These are phyloP conservation scores for Penicillium sp. DNA, from an alignment of 2,329 filamentous ascomycete species.

Conservation along the genomic window DNA sequence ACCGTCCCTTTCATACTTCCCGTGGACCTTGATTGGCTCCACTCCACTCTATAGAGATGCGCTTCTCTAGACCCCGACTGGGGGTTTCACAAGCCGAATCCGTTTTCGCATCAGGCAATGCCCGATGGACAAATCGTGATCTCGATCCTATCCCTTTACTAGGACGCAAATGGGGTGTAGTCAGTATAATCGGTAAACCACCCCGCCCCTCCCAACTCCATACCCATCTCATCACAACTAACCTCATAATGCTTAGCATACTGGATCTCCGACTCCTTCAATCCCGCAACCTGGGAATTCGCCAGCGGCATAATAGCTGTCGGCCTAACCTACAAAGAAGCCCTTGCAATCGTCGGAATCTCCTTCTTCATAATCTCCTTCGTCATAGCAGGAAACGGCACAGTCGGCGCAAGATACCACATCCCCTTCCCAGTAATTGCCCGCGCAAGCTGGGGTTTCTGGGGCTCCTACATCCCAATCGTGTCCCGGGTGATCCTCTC, in stretches of 20 bases:
- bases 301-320: conserved; percentile 43
- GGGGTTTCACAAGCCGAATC: conserved; percentile 48
- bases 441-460: conserved; percentile 58
- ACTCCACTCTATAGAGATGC: conserved; percentile 16
- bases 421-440: conserved; percentile 58
- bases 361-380: conserved; percentile 55
- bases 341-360: conserved; percentile 49
- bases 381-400: conserved; percentile 62
- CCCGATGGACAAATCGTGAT: conserved; percentile 51
- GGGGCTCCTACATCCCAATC: conserved; percentile 57
- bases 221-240: background rate
- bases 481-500: conserved; percentile 55
- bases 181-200: conserved; percentile 40
- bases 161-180: conserved; percentile 48
- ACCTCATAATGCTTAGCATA: conserved; percentile 39
- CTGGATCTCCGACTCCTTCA: conserved; percentile 55
- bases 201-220: background rate
- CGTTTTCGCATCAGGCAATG: conserved; percentile 46
- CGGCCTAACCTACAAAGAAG: conserved; percentile 50
- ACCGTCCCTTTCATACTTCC: background rate
- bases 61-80: conserved; percentile 41
- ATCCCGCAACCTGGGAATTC: conserved; percentile 57
- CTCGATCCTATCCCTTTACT: conserved; percentile 50
- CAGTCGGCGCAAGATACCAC: conserved; percentile 53
- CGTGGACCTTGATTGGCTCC: background rate